Conservation (phyloP, 306 rosid species). For the Bauhinia variegata region DNA sequence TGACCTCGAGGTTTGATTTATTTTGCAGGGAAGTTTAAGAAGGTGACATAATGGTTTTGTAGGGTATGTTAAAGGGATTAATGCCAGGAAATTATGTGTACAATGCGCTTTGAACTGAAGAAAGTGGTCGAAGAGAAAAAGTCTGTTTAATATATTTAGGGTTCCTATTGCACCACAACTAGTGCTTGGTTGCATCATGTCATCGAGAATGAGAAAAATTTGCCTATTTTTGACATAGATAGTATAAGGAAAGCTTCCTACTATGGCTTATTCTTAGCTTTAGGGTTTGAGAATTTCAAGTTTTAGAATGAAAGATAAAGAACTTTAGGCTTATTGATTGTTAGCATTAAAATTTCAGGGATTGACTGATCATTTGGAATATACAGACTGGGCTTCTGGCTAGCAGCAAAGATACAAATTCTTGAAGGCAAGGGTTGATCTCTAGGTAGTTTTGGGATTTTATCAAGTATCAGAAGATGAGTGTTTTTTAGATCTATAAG, state of each 20-base stretch:
- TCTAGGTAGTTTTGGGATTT: no score
- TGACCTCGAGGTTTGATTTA: background rate
- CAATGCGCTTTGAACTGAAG: background rate
- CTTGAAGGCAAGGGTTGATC: background rate
- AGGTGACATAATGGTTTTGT: slow-evolving; percentile 2
- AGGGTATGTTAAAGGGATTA: background rate
- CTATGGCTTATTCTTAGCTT: background rate
- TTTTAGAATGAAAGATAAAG: background rate
- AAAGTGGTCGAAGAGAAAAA: slow-evolving; percentile 15
- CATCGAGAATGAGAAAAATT: background rate
- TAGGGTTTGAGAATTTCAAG: background rate
- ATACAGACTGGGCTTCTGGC: background rate
- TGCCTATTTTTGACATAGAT: background rate
- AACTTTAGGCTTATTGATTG: background rate
- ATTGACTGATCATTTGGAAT: background rate
- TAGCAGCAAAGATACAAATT: background rate
- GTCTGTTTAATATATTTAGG: slow-evolving; percentile 7
- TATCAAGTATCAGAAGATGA: background rate
- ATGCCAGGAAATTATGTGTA: background rate
- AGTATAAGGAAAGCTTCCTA: background rate
- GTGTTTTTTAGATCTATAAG: background rate
- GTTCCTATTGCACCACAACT: background rate
- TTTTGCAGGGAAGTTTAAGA: background rate
- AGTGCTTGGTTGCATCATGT: background rate
- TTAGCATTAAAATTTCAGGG: background rate